Percentiles rank a stretch among this genome's conserved stretches.
Evolutionary conservation across 306 rosid genomes (phyloP).

Genomic region (Cucumis cinereus): DNA sequence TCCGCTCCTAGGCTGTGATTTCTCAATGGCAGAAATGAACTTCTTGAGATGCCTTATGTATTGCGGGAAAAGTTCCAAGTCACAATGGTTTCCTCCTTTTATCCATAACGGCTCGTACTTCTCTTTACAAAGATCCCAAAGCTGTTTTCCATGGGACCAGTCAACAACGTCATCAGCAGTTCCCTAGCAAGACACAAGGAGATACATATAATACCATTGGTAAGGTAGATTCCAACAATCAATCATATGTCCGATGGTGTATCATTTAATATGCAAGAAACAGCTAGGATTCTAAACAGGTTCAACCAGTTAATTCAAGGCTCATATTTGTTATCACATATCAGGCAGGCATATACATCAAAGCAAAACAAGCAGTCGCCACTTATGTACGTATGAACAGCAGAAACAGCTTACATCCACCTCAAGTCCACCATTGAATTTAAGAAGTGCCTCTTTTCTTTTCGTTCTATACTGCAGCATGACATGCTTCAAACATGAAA

Average conservation of each 20-base stretch:
- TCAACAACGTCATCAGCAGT: constrained; percentile 77
- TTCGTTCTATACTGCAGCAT: background rate
- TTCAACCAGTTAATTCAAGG: background rate
- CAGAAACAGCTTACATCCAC: background rate
- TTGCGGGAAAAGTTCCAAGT: constrained; percentile 77
- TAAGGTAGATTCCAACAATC: constrained; percentile 13
- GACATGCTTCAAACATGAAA: background rate
- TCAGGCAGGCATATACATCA: background rate
- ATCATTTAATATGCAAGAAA: background rate
- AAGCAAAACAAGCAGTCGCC: background rate
- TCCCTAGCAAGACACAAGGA: constrained; percentile 44
- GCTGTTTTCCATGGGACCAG: constrained; percentile 94
- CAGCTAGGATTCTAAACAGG: background rate
- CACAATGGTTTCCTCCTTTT: constrained; percentile 89
- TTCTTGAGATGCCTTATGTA: constrained; percentile 86
- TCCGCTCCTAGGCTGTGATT: constrained; percentile 29
- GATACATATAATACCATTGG: constrained; percentile 6
- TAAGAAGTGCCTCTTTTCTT: background rate
- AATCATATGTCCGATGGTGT: background rate
- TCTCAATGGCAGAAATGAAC: constrained; percentile 52
- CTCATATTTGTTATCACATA: background rate
- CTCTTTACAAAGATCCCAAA: constrained; percentile 85
- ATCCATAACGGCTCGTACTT: constrained; percentile 97
- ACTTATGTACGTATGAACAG: background rate
- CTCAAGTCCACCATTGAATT: background rate